phyloP scores from a whole-genome alignment of 1,139 yeast genomes.

The Suhomyces kunorum region DNA sequence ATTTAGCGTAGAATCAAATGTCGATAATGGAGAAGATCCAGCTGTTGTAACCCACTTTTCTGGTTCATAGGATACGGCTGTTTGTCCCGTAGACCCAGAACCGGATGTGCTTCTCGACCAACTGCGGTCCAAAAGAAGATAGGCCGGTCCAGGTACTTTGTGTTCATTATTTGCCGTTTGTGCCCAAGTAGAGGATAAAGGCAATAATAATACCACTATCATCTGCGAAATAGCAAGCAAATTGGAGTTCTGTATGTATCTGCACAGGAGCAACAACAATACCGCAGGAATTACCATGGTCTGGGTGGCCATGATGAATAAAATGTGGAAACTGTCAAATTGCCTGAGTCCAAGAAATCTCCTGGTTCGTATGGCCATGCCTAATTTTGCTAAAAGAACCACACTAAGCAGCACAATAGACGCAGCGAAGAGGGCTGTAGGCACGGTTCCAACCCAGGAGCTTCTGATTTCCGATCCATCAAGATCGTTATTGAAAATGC shows the following conservation, averaged over 20 bases:
- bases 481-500: constrained; percentile 12
- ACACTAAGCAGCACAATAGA: constrained; percentile 65
- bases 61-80: neutral
- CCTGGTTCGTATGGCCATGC: constrained; percentile 68
- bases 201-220: constrained; percentile 62
- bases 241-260: constrained; percentile 18
- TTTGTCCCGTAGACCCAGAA: neutral
- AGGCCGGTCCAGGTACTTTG: constrained; percentile 10
- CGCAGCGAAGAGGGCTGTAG: constrained; percentile 64
- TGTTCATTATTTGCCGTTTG: constrained; percentile 52
- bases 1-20: neutral
- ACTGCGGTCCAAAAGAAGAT: neutral
- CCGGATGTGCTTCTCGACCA: neutral
- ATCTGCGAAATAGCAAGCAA: constrained; percentile 29
- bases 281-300: constrained; percentile 78
- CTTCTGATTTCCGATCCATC: neutral
- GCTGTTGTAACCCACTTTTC: neutral
- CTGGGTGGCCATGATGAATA: constrained; percentile 80
- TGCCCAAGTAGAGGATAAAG: constrained; percentile 90
- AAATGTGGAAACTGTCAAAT: constrained; percentile 77
- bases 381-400: constrained; percentile 60
- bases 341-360: constrained; percentile 75
- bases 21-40: neutral
- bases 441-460: constrained; percentile 45
- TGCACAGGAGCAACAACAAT: constrained; percentile 56